Evolutionary conservation across 2,329 filamentous ascomycete species (phyloP).

Genomic region (Drechslerella stenobrocha): DNA sequence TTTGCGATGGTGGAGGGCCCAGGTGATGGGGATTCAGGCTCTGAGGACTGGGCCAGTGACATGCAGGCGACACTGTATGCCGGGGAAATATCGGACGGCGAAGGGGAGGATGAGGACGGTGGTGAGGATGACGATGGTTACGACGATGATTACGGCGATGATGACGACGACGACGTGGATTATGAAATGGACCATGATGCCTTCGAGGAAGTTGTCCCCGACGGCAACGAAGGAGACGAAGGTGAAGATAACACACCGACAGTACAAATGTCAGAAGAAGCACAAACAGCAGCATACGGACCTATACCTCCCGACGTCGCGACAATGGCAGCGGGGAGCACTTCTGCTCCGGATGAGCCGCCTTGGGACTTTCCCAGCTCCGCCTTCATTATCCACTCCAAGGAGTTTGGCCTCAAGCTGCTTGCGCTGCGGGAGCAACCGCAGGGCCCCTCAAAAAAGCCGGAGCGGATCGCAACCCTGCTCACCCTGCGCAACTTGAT

Average conservation of each 20-base stretch:
- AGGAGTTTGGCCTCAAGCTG: slow-evolving; percentile 37
- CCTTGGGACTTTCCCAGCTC: slow-evolving; percentile 33
- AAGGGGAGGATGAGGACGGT: slow-evolving; percentile 28
- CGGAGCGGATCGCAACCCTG: slow-evolving; percentile 18
- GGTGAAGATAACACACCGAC: neutral
- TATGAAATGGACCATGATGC: neutral
- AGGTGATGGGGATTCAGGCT: neutral
- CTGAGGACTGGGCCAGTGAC: slow-evolving; percentile 47
- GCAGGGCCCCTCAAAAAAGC: neutral
- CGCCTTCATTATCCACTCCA: slow-evolving; percentile 37
- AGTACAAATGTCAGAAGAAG: slow-evolving; percentile 17
- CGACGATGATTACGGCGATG: slow-evolving; percentile 37
- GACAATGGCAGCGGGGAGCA: neutral
- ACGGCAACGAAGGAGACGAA: neutral
- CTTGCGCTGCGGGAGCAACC: slow-evolving; percentile 21
- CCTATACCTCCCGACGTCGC: slow-evolving; percentile 2
- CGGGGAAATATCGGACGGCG: slow-evolving; percentile 30
- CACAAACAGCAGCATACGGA: slow-evolving; percentile 28
- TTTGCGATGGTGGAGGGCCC: slow-evolving; percentile 10
- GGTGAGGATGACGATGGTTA: slow-evolving; percentile 29
- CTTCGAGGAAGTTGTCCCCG: neutral
- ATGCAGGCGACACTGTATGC: slow-evolving; percentile 29
- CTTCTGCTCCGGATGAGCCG: slow-evolving; percentile 1
- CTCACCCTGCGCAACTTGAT: slow-evolving; percentile 33
- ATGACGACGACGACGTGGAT: slow-evolving; percentile 25